A percentile compares a stretch with the other conserved stretches of the same genome.
These are phyloP conservation scores for Aleurites moluccanus DNA, from an alignment of 441 rosid species.

Conservation along the genomic window DNA sequence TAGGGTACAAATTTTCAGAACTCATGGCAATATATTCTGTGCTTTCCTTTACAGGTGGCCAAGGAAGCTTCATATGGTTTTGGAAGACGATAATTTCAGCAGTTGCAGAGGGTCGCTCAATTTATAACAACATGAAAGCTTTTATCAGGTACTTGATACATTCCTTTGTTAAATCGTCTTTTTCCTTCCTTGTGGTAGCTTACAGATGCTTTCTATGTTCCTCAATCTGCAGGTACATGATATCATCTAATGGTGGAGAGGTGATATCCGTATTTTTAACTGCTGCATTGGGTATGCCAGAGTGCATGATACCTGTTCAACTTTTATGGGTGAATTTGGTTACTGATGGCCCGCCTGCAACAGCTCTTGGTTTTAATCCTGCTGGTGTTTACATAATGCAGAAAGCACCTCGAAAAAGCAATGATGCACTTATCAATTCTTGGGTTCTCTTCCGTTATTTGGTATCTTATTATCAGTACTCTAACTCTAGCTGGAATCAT, in stretches of 20 bases:
- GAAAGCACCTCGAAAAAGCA: constrained; percentile 79
- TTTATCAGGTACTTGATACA: constrained; percentile 56
- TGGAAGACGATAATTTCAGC: constrained; percentile 91
- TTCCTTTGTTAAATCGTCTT: neutral
- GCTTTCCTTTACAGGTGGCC: constrained; percentile 55
- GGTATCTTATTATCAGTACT: constrained; percentile 37
- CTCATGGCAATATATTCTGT: neutral
- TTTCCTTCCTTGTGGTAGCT: constrained; percentile 10
- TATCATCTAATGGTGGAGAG: constrained; percentile 92
- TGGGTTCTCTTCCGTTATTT: constrained; percentile 81
- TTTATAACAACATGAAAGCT: constrained; percentile 89
- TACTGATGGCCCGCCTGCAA: constrained; percentile 89
- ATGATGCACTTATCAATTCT: constrained; percentile 63
- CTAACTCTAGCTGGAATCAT: neutral
- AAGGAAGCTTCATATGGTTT: constrained; percentile 95
- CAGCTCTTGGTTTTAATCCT: constrained; percentile 90
- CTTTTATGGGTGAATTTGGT: constrained; percentile 94
- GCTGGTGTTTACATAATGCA: constrained; percentile 82
- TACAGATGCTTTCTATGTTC: constrained; percentile 16
- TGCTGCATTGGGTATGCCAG: constrained; percentile 85
- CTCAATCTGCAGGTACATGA: constrained; percentile 69
- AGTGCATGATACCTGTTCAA: constrained; percentile 88
- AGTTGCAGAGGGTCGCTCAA: constrained; percentile 85
- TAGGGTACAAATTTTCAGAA: neutral
- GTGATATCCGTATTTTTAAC: constrained; percentile 82